These are phyloP conservation scores for Phytophthora colocasiae DNA, from an alignment of 352 stramenopile species.

Conservation along the genomic window DNA sequence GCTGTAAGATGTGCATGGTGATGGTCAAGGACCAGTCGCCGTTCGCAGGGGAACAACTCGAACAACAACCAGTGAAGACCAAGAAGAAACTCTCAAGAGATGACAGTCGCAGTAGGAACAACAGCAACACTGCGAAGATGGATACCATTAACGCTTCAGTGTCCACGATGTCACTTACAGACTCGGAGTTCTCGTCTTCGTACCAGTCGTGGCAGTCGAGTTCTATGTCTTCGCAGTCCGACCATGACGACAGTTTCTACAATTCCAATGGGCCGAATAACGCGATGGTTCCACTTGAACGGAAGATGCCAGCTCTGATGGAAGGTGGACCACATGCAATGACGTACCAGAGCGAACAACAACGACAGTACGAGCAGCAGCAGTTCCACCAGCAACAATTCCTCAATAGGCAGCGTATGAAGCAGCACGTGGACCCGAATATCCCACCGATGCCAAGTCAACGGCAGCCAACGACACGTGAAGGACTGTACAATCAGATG, in stretches of 20 bases:
- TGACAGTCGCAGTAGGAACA: slow-evolving; percentile 38
- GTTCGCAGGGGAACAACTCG: slow-evolving; percentile 61
- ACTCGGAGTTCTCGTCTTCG: slow-evolving; percentile 68
- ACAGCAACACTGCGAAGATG: slow-evolving; percentile 24
- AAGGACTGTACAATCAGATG: slow-evolving; percentile 83
- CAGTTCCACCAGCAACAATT: slow-evolving; percentile 45
- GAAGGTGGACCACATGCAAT: slow-evolving; percentile 33
- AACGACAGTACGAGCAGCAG: slow-evolving; percentile 46
- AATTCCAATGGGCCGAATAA: slow-evolving; percentile 24
- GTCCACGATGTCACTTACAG: slow-evolving; percentile 47
- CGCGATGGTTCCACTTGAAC: slow-evolving; percentile 31
- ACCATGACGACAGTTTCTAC: slow-evolving; percentile 53
- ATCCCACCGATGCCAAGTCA: slow-evolving; percentile 16
- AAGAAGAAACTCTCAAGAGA: slow-evolving; percentile 26
- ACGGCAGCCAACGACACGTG: slow-evolving; percentile 33
- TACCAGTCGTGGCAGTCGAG: slow-evolving; percentile 67
- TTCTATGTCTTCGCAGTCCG: slow-evolving; percentile 63
- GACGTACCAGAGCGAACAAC: slow-evolving; percentile 42
- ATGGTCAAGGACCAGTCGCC: slow-evolving; percentile 74
- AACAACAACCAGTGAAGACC: slow-evolving; percentile 38
- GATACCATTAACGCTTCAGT: slow-evolving; percentile 38
- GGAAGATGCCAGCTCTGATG: slow-evolving; percentile 57
- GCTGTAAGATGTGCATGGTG: slow-evolving; percentile 78
- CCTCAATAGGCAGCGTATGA: slow-evolving; percentile 35
- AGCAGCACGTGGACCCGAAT: slow-evolving; percentile 29